A percentile compares a stretch with the other conserved stretches of the same genome.
These are phyloP conservation scores for Mycena vulgaris DNA, from an alignment of 768 basidiomycete genomes.

Conservation along the genomic window DNA sequence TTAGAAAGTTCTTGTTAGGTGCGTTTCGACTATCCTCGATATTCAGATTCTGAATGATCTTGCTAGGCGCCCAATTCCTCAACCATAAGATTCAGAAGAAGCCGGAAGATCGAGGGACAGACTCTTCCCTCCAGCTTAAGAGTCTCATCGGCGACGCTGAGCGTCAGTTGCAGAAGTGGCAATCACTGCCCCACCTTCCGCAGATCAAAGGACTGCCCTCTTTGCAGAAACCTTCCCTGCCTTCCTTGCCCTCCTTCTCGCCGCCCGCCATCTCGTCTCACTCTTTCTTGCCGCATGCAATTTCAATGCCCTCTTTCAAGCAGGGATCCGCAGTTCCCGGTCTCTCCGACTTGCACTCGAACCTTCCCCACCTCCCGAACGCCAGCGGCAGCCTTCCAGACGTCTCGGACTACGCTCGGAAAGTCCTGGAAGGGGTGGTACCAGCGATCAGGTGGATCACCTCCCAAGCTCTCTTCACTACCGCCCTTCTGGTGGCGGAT, in stretches of 20 bases:
- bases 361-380: constrained; percentile 13
- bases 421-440: constrained; percentile 23
- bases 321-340: background rate
- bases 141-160: constrained; percentile 13
- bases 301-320: too few species aligned
- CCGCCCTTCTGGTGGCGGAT: constrained; percentile 31
- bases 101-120: constrained; percentile 16
- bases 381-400: constrained; percentile 16
- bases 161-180: constrained; percentile 27
- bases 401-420: constrained; percentile 17
- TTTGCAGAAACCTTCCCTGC: constrained; percentile 4
- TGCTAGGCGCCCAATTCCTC: background rate
- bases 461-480: constrained; percentile 26
- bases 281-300: background rate
- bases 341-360: constrained; percentile 3
- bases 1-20: constrained; percentile 76
- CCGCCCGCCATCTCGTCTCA: constrained; percentile 12
- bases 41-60: background rate
- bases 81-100: constrained; percentile 23
- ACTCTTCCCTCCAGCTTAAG: constrained; percentile 12
- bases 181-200: constrained; percentile 19
- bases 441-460: constrained; percentile 31
- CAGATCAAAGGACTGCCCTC: constrained; percentile 22
- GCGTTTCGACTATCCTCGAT: constrained; percentile 16
- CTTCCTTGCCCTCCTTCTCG: constrained; percentile 15